Evolutionary conservation across 305 asterid species (phyloP).

Genomic region (Caryopteris hybrid): DNA sequence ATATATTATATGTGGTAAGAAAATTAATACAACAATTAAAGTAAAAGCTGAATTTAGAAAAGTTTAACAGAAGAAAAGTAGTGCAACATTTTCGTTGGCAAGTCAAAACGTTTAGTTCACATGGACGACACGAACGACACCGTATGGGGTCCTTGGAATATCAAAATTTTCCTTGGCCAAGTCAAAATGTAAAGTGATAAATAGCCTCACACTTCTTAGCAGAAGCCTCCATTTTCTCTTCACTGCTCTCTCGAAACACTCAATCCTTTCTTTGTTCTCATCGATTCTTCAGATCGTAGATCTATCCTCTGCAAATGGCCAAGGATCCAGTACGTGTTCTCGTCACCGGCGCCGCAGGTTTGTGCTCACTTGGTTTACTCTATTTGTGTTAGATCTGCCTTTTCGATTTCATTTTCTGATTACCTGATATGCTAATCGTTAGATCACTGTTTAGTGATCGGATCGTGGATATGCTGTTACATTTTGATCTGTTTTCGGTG

Average conservation of each 20-base stretch:
- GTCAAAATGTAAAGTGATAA: neutral
- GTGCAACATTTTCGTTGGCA: too few species aligned
- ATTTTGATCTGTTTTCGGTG: neutral
- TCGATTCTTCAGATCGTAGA: conserved; percentile 24
- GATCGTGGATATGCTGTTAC: conserved; percentile 8
- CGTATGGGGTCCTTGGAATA: too few species aligned
- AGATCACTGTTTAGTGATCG: conserved; percentile 1
- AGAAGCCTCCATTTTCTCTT: neutral
- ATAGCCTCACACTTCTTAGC: neutral
- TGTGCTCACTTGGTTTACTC: neutral
- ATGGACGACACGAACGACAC: too few species aligned
- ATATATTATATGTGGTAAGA: too few species aligned
- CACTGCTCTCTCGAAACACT: neutral
- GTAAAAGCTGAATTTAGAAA: too few species aligned
- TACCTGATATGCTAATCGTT: neutral
- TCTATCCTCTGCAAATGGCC: conserved; percentile 41
- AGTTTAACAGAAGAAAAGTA: too few species aligned
- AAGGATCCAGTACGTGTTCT: conserved; percentile 81
- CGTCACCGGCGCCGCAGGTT: conserved; percentile 92
- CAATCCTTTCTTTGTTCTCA: neutral
- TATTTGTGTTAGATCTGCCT: conserved; percentile 18
- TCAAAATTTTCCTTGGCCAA: neutral
- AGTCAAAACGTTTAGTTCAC: too few species aligned
- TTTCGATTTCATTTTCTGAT: neutral
- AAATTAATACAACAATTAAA: too few species aligned